Base-by-base conservation (phyloP, 2,329 filamentous ascomycete species). In the Elsinoe batatas region DNA sequence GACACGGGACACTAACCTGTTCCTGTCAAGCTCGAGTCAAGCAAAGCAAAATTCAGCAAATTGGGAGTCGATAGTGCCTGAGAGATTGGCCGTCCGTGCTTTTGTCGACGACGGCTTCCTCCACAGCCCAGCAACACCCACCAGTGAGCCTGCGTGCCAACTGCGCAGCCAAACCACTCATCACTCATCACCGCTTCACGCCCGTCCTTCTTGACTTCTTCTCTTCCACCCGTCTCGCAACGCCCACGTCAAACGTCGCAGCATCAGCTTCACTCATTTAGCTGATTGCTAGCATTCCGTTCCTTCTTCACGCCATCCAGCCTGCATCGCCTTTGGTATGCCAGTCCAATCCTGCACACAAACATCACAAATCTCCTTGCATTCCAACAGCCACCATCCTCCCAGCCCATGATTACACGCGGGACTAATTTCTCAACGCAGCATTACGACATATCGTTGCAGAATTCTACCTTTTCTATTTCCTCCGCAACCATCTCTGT, bases 261-360 rank as follows among this genome's bases (percentile, higher is more conserved):
- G 73, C 73, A 69, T 70, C 76, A 74, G 79, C 79, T 82, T 81
- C 80, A 82, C 76, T 83, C 80, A 72, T 81, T 83, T 70, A 80
- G 79, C 78, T 78, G 76, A 69, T 72, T 71, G 70, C 69, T 65
- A 69, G 71, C 77, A 73, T 61, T 69, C 65, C 71, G 61, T 66
- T 73, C 69, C 61, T 72, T 74, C 46, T n/a, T 32, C 38, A 32
- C 40, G 26, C 53, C 53, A 44, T 26, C 15, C 18, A 22, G 17
- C 43, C 42, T 22, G 35, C 33, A 35, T 37, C 35, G 17, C 32
- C n/a, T 35, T 44, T 33, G 40, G 40, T 30, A 56, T 38, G 17
- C 54, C 36, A 32, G 33, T n/a, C 37, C n/a, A 54, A 35, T 22
- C 37, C 33, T 57, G 46, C 36, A 50, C 56, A 36, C 33, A 51